These are phyloP conservation scores for Candida incommunis DNA, from an alignment of 805 yeast species.

Conservation along the genomic window DNA sequence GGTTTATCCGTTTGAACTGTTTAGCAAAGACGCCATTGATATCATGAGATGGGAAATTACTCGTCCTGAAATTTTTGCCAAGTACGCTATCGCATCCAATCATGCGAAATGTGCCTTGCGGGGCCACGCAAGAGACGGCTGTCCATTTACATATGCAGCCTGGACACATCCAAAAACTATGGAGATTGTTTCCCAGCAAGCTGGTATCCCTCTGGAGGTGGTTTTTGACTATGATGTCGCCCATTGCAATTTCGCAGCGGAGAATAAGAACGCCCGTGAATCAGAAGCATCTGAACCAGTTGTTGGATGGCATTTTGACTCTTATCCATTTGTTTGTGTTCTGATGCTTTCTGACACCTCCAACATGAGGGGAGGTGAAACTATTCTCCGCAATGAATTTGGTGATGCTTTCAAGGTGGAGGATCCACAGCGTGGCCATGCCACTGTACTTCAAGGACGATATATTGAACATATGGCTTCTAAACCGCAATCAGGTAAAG, in stretches of 20 bases:
- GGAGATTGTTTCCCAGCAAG: constrained; percentile 40
- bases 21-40: constrained; percentile 44
- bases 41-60: constrained; percentile 45
- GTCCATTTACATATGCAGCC: constrained; percentile 40
- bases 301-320: constrained; percentile 50
- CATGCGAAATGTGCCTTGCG: constrained; percentile 29
- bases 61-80: constrained; percentile 30
- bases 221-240: constrained; percentile 48
- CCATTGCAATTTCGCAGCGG: constrained; percentile 31
- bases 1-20: constrained; percentile 44
- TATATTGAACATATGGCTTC: constrained; percentile 12
- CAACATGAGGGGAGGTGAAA: constrained; percentile 47
- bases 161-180: constrained; percentile 47
- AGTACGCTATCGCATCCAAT: constrained; percentile 29
- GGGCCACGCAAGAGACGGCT: constrained; percentile 32
- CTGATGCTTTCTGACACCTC: constrained; percentile 47
- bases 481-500: constrained; percentile 25
- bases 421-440: neutral
- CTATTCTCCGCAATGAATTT: constrained; percentile 28
- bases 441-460: neutral
- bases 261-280: constrained; percentile 12
- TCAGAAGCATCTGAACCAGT: constrained; percentile 23
- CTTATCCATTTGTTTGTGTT: constrained; percentile 53
- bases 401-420: constrained; percentile 6
- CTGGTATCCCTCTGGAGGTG: constrained; percentile 41